Conservation (phyloP, 2,329 filamentous ascomycete genomes). For the Alternaria tenuissima region DNA sequence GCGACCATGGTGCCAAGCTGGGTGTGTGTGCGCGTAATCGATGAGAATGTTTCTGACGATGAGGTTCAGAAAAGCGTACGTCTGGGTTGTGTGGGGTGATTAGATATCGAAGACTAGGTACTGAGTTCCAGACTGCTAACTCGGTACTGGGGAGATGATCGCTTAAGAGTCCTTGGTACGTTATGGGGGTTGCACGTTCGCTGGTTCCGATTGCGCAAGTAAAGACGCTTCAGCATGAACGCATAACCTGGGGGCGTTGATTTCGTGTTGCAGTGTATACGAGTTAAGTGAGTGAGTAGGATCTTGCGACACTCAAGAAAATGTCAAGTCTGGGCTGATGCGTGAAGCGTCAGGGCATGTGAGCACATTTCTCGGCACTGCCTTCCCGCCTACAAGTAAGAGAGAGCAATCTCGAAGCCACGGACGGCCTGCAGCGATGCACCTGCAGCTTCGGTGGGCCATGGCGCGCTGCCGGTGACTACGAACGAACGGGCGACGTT, state of each 20-base stretch:
- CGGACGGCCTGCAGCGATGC: conserved; percentile 16
- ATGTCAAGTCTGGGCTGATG: conserved; percentile 42
- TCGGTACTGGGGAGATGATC: conserved; percentile 18
- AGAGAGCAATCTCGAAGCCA: conserved; percentile 7
- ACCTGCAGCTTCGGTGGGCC: conserved; percentile 15
- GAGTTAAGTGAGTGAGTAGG: conserved; percentile 35
- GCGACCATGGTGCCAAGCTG: conserved; percentile 40
- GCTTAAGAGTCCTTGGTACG: conserved; percentile 30
- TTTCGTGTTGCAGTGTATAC: conserved; percentile 25
- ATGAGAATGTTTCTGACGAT: not conserved
- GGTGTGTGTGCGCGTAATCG: not conserved
- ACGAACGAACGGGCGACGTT: conserved; percentile 17
- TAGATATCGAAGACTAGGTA: conserved; percentile 17
- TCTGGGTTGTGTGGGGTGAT: conserved; percentile 1
- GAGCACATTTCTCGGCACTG: conserved; percentile 12
- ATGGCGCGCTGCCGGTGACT: conserved; percentile 8
- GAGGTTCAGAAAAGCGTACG: conserved; percentile 1
- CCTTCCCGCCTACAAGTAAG: conserved; percentile 3
- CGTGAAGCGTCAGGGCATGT: conserved; percentile 36
- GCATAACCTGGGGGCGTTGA: conserved; percentile 27
- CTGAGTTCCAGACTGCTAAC: conserved; percentile 45
- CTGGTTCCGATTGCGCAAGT: conserved; percentile 18
- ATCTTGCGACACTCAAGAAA: conserved; percentile 46
- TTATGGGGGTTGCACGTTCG: conserved; percentile 25
- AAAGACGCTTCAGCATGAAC: conserved; percentile 34